Conservation (phyloP, 2,329 filamentous ascomycete genomes). For the Pyrenophora seminiperda region DNA sequence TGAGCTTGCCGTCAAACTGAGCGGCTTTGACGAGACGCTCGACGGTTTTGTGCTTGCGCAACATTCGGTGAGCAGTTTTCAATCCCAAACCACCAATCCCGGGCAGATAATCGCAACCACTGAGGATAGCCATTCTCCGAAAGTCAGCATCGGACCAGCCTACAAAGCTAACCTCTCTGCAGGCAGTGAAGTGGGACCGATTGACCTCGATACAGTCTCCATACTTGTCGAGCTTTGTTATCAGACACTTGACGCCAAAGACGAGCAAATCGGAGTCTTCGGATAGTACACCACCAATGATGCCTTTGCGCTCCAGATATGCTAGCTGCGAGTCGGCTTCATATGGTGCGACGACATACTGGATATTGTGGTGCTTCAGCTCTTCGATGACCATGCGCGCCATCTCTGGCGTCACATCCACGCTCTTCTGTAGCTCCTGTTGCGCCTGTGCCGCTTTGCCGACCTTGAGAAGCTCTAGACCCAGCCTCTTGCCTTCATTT, state of each 20-base stretch:
- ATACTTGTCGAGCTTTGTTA: constrained; percentile 94
- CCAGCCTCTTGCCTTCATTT: constrained; percentile 75
- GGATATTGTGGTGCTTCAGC: constrained; percentile 76
- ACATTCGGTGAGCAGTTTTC: constrained; percentile 89
- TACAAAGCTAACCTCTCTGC: constrained; percentile 83
- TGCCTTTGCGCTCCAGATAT: constrained; percentile 84
- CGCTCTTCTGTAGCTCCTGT: constrained; percentile 87
- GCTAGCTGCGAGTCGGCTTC: constrained; percentile 97
- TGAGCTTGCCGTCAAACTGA: constrained; percentile 85
- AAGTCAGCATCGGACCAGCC: constrained; percentile 94
- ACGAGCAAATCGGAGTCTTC: constrained; percentile 97
- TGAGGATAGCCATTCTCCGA: constrained; percentile 92
- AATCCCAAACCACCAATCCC: constrained; percentile 84
- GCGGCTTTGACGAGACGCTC: constrained; percentile 82
- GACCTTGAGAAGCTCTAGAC: constrained; percentile 78
- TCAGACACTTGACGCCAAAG: constrained; percentile 85
- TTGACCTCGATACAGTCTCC: constrained; percentile 93
- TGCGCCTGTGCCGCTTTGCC: constrained; percentile 82
- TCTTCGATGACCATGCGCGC: constrained; percentile 89
- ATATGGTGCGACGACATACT: constrained; percentile 94
- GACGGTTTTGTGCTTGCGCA: constrained; percentile 86
- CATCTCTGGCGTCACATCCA: constrained; percentile 97
- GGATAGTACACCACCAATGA: constrained; percentile 86
- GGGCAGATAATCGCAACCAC: constrained; percentile 93
- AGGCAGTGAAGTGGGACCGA: constrained; percentile 84